Evolutionary conservation across 257 asterid genomes (phyloP), one percentile per base, ranked within the genome.

Genomic region (Primulina eburnea): DNA sequence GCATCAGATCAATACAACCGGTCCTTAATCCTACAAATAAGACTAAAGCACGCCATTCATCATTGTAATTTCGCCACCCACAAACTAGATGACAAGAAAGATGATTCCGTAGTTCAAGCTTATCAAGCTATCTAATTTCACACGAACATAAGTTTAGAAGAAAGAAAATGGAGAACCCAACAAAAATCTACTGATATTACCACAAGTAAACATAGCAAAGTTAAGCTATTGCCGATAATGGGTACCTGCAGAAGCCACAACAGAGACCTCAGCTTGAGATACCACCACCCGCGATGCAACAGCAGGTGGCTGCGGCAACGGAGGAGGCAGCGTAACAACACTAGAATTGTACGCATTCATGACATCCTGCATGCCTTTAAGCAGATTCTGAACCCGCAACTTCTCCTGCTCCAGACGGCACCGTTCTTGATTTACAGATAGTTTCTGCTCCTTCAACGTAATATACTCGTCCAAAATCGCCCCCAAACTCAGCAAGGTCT

Each of bases 381-480:
- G 82, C 80, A 93, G 81, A 79, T 76, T 86, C 71, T 86, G 89
- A 60, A 91, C 86, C 47, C 96, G 83, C 34, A 77, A 28, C 65
- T 84, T 87, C 68, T 93, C 99, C 67, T 84, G 92, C 65, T 90
- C 97, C 85, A 86, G 29, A 50, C 92, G 90, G 24, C 82, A 63
- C 47, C 84, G 88, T 67, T 90, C 98, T 20, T 88, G 95, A 29
- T 93, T 95, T 70, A 90, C 28, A 29, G 59, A 64, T 79, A 93
- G 87, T 76, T 88, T 93, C 77, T 85, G 93, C 77, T 84, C 99
- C 87, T 93, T 93, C 77, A 93, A 34, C 11, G 87, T 63, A 28
- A 93, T 84, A 77, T 93, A 93, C 79, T 93, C 99, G 18, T 93
- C 96, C 84, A 93, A 70, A 71, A 93, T 89, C 33, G 81, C 90